These are phyloP conservation scores for Globisporangium irregulare DNA, from an alignment of 352 stramenopile species.

Conservation along the genomic window DNA sequence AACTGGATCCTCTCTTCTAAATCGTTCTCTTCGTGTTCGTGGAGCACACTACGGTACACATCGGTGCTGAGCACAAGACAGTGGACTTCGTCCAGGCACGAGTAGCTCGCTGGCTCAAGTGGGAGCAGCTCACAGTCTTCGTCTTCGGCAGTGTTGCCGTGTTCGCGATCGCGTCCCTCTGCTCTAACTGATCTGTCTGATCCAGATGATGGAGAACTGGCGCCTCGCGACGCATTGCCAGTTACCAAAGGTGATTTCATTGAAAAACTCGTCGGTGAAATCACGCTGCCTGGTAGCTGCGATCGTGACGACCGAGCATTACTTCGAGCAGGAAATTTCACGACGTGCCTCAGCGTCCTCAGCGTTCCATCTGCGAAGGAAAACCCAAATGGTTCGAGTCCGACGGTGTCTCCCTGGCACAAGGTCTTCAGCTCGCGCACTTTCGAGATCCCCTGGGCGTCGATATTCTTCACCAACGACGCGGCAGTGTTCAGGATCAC, in stretches of 20 bases:
- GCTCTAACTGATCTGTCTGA: background rate
- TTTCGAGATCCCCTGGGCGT: conserved; percentile 38
- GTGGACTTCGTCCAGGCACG: conserved; percentile 48
- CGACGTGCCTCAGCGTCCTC: conserved; percentile 21
- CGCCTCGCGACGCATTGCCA: background rate
- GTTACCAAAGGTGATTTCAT: background rate
- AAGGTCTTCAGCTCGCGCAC: conserved; percentile 52
- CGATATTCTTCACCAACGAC: conserved; percentile 44
- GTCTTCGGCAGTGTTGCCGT: conserved; percentile 10
- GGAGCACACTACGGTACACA: conserved; percentile 47
- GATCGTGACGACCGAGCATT: background rate
- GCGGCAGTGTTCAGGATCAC: conserved; percentile 44
- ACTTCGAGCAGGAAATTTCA: background rate
- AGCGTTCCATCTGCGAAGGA: conserved; percentile 38
- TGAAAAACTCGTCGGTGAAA: background rate
- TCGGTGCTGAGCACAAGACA: conserved; percentile 52
- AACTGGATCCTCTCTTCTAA: conserved; percentile 53
- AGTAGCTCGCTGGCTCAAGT: conserved; percentile 41
- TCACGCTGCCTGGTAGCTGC: background rate
- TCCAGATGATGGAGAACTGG: background rate
- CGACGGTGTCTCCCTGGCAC: conserved; percentile 55
- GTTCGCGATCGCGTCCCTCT: background rate
- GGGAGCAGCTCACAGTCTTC: conserved; percentile 9
- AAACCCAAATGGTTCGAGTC: conserved; percentile 38
- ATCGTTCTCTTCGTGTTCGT: conserved; percentile 39